These are phyloP conservation scores for Fusarium pseudograminearum DNA, from an alignment of 2,329 filamentous ascomycete genomes.

Conservation along the genomic window DNA sequence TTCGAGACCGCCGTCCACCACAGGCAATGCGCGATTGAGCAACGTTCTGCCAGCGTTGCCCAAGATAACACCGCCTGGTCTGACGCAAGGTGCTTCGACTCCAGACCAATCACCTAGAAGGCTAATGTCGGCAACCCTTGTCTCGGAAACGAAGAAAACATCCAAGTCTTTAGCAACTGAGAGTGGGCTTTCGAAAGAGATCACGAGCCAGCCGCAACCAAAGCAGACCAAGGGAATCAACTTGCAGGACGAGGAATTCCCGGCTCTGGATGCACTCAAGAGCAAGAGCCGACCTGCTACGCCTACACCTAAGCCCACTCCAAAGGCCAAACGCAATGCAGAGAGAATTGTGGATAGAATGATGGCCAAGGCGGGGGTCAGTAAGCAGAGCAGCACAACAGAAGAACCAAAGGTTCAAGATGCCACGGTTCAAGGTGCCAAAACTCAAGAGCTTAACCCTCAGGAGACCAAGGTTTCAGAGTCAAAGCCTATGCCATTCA, in stretches of 20 bases:
- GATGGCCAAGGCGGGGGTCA: slow-evolving; percentile 36
- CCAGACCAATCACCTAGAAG: slow-evolving; percentile 53
- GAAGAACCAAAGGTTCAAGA: slow-evolving; percentile 34
- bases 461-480: slow-evolving; percentile 34
- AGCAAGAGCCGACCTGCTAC: slow-evolving; percentile 52
- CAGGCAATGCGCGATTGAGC: slow-evolving; percentile 33
- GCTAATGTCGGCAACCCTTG: slow-evolving; percentile 42
- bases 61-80: slow-evolving; percentile 44
- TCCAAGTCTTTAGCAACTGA: slow-evolving; percentile 61
- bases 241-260: slow-evolving; percentile 73
- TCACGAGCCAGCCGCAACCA: slow-evolving; percentile 54
- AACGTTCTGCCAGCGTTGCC: slow-evolving; percentile 47
- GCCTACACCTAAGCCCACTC: slow-evolving; percentile 52
- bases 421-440: slow-evolving; percentile 30
- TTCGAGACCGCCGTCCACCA: slow-evolving; percentile 38
- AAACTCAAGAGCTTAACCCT: slow-evolving; percentile 26
- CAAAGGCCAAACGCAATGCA: slow-evolving; percentile 49
- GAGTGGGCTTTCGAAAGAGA: slow-evolving; percentile 61
- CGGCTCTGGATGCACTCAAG: slow-evolving; percentile 64
- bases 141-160: slow-evolving; percentile 56
- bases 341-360: slow-evolving; percentile 50
- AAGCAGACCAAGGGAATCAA: slow-evolving; percentile 45
- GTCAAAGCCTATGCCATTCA: slow-evolving; percentile 12
- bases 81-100: slow-evolving; percentile 47
- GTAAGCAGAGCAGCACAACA: slow-evolving; percentile 32